Evolutionary conservation across 768 basidiomycete species (phyloP).

Genomic region (Kwoniella bestiolae): DNA sequence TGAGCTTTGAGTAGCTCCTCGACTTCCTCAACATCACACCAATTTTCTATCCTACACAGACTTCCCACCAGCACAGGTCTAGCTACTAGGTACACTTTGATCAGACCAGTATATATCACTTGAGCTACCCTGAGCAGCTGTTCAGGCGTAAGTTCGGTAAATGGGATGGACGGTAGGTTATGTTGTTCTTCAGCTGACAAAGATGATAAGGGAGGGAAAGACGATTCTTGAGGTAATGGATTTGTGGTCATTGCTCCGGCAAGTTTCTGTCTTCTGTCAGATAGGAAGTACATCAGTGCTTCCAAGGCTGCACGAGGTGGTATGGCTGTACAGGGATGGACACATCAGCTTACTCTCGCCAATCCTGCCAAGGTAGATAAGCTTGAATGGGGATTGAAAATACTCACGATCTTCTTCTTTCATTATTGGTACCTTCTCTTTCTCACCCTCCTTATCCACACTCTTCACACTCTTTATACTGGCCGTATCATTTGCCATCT

Average conservation of each 20-base stretch:
- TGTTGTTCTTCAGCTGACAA: slow-evolving; percentile 66
- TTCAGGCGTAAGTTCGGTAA: slow-evolving; percentile 74
- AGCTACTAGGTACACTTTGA: slow-evolving; percentile 86
- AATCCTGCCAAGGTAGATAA: no score
- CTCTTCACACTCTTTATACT: slow-evolving; percentile 16
- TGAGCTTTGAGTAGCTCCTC: slow-evolving; percentile 81
- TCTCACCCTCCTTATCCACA: slow-evolving; percentile 7
- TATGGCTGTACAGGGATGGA: slow-evolving; percentile 17
- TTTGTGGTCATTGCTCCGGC: slow-evolving; percentile 73
- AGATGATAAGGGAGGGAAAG: slow-evolving; percentile 65
- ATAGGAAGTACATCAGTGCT: slow-evolving; percentile 81
- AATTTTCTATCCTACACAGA: slow-evolving; percentile 87
- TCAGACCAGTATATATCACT: slow-evolving; percentile 91
- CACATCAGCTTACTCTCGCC: background rate
- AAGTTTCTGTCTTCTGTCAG: slow-evolving; percentile 87
- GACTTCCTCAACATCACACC: slow-evolving; percentile 94
- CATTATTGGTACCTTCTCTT: slow-evolving; percentile 25
- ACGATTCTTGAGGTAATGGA: slow-evolving; percentile 71
- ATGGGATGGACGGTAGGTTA: slow-evolving; percentile 72
- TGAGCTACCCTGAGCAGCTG: slow-evolving; percentile 87
- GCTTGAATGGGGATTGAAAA: background rate
- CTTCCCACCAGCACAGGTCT: slow-evolving; percentile 81
- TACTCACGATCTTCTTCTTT: slow-evolving; percentile 46
- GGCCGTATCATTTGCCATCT: slow-evolving; percentile 33
- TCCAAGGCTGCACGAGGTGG: slow-evolving; percentile 67